Base-by-base conservation (phyloP, 768 basidiomycete species). In the Tricholoma hemisulphureum region DNA sequence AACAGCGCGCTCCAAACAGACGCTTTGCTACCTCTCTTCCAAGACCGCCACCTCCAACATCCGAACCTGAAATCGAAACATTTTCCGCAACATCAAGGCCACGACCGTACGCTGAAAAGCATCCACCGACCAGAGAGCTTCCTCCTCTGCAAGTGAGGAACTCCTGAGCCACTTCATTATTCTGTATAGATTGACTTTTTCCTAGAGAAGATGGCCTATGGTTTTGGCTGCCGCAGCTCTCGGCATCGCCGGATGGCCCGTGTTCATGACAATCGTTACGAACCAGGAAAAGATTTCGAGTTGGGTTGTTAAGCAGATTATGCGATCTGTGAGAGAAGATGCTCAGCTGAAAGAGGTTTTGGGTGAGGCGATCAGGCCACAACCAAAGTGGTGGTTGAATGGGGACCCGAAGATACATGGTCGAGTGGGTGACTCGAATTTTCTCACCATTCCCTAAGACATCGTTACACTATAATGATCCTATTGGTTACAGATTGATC, bases 271-370 rank as follows among this genome's bases (percentile, higher is more conserved):
- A 26, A 85, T 83, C 58, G 86, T 84, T 9, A 85, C 84, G 56
- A 93, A 92, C 73, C 84, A 89, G 67, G 91, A 92, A 66, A 87
- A 85, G 63, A 77, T 91, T 26, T 84, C 88, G 23, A 87, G 84
- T 60, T 91, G 91, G 3, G 84, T 91, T 28, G 83, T 87, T 58
- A 81, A 83, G 45, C 86, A 84, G 62, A 77, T 91, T 55, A 69
- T 89, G 72, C 78, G 81, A 35, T 83, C 82, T 4, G 71, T 90
- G 43, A 81, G 80, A 58, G 80, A 81, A 14, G 81, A 80, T 60
- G 62, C 73, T 6, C 76, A 77, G 57, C 63, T 91, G 61, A 72
- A 71, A 49, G 81, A 78, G 23, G 73, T 75, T 2, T 71, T 93
- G 57, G 90, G 90, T 2, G 83, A 88, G 45, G 87, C 83, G 6